Evolutionary conservation across 306 rosid genomes (phyloP), one percentile per base, ranked within the genome.

Genomic region (Cucurbita argyrosperma): DNA sequence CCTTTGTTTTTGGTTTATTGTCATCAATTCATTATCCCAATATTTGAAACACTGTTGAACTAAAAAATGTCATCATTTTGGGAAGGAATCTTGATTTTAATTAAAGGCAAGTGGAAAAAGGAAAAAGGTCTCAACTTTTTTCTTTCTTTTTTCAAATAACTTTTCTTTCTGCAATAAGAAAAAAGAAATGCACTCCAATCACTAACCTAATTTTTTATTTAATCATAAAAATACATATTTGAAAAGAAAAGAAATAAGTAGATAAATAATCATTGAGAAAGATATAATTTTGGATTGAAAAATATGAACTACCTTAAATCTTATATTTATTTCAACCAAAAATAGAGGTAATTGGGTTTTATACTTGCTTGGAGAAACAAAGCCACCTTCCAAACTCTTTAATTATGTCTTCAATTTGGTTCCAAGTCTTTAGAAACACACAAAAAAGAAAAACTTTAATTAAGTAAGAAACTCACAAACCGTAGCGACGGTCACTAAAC

Each of bases 401-500:
- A 26, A 26, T 26, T 26, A 26, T 26, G 2, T 1, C 26, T 26
- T 26, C 26, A 26, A 26, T 26, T 26, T 26, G 26, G 26, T 26
- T 26, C 26, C 26, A 26, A 26, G 26, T 26, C 26, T 26, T 26
- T 26, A 26, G 26, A 26, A 26, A 68, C 18, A 68, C 4, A 4
- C 21, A 12, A 12, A 19, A 51, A 9, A 55, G 54, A 54, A 57
- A 7, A 12, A 37, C 62, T 9, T 45, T 45, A 45, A 45, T 45
- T 3, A 16, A n/a, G 1, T 5, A 6, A 0, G 10, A 7, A 51
- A 46, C 18, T 87, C 87, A 89, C 74, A 82, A 84, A 67, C 96
- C 96, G 14, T 85, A 82, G 52, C 93, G 90, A 53, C 77, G 65
- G 76, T 91, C 93, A 11, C 79, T 81, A 79, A 92, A 77, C 89